Percentiles rank a stretch among this genome's conserved stretches.
Conservation (phyloP, 2,329 filamentous ascomycete genomes). For the Tricladium varicosporioides region DNA sequence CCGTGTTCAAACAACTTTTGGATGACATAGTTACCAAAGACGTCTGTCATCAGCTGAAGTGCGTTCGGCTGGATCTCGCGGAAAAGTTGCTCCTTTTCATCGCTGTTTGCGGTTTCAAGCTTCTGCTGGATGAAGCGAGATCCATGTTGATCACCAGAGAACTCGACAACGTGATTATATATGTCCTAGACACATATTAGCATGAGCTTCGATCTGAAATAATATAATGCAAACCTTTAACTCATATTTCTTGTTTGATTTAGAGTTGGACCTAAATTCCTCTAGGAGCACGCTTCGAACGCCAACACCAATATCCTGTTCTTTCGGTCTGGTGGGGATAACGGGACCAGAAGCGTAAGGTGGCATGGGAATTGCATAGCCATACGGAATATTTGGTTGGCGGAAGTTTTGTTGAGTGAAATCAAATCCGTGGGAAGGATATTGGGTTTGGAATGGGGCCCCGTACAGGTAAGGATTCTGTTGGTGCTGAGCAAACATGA, state of each 20-base stretch:
- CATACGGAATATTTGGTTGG: constrained; percentile 34
- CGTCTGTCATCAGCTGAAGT: constrained; percentile 87
- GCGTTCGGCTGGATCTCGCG: constrained; percentile 81
- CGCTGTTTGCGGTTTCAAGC: constrained; percentile 87
- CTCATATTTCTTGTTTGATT: constrained; percentile 72
- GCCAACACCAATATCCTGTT: constrained; percentile 42
- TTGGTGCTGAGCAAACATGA: constrained; percentile 23
- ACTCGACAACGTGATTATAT: constrained; percentile 84
- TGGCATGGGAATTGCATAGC: constrained; percentile 35
- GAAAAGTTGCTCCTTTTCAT: constrained; percentile 92
- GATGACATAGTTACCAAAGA: constrained; percentile 98
- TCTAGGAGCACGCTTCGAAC: constrained; percentile 72
- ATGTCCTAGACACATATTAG: constrained; percentile 61
- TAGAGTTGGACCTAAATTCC: constrained; percentile 74
- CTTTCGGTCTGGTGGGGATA: constrained; percentile 32
- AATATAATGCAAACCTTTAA: constrained; percentile 56
- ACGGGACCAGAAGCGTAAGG: constrained; percentile 23
- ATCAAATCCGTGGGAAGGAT: constrained; percentile 38
- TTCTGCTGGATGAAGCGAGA: constrained; percentile 95
- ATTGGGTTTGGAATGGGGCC: constrained; percentile 38
- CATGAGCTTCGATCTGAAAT: neutral
- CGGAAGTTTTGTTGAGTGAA: constrained; percentile 38
- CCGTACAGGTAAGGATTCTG: constrained; percentile 36
- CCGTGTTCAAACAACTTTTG: constrained; percentile 98
- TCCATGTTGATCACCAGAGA: constrained; percentile 92